These are phyloP conservation scores for Chytriomyces hyalinus DNA, from an alignment of 192 early-diverging fungal genomes.

Conservation along the genomic window DNA sequence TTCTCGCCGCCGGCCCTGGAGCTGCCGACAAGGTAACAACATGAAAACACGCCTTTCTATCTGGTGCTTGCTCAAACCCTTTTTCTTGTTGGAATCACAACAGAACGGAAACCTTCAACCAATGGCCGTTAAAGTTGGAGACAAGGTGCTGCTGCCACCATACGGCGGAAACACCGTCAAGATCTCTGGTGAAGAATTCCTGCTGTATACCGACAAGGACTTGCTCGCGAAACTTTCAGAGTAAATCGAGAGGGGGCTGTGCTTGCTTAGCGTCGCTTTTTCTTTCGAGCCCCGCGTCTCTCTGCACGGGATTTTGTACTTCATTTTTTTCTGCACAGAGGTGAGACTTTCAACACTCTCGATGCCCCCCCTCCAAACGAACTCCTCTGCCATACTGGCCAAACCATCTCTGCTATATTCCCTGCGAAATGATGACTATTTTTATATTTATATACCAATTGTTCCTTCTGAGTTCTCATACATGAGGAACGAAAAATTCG, in stretches of 20 bases:
- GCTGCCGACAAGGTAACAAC: constrained; percentile 68
- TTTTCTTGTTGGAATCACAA: constrained; percentile 28
- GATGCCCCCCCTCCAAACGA: no score
- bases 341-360: no score
- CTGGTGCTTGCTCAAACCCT: neutral
- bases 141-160: constrained; percentile 93
- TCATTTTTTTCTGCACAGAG: no score
- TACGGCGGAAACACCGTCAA: constrained; percentile 96
- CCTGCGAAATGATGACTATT: constrained; percentile 6
- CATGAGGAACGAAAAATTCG: constrained; percentile 9
- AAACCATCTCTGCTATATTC: neutral
- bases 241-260: constrained; percentile 5
- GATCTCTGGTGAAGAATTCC: constrained; percentile 85
- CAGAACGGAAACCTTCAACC: constrained; percentile 83
- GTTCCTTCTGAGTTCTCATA: constrained; percentile 30
- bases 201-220: constrained; percentile 91
- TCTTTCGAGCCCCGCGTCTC: neutral
- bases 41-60: neutral
- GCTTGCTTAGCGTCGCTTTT: neutral
- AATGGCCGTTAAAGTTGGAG: constrained; percentile 83
- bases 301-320: no score
- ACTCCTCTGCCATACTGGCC: neutral
- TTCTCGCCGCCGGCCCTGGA: constrained; percentile 94
- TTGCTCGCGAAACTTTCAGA: constrained; percentile 85
- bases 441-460: constrained; percentile 21